Percentiles rank a stretch among this genome's conserved stretches.
Conservation (phyloP, 2,329 filamentous ascomycete genomes). For the Scedosporium aurantiacum region DNA sequence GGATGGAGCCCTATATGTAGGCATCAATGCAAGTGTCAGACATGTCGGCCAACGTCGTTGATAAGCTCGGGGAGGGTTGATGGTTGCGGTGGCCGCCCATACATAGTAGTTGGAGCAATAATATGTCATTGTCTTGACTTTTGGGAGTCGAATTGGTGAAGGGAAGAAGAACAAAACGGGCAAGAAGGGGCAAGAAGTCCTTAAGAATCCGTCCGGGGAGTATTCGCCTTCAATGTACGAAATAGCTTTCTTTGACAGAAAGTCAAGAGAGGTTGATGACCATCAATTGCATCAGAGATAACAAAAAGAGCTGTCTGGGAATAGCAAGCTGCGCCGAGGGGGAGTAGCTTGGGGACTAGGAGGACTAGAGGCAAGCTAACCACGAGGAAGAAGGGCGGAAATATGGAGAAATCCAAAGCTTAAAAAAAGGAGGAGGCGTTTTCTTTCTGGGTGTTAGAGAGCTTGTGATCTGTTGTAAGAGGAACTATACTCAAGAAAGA, state of each 20-base stretch:
- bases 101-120: conserved; percentile 29
- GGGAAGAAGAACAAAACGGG: too few species aligned
- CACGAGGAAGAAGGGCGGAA: neutral
- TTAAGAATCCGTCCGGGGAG: too few species aligned
- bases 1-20: conserved; percentile 19
- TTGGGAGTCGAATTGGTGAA: neutral
- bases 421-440: neutral
- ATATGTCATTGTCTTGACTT: conserved; percentile 16
- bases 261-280: neutral
- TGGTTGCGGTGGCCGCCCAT: conserved; percentile 5
- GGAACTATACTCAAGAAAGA: neutral
- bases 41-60: neutral
- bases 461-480: neutral
- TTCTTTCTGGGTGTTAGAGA: neutral
- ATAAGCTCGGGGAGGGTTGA: neutral
- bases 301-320: neutral
- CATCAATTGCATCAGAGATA: neutral
- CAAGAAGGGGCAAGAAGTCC: too few species aligned
- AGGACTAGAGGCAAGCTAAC: neutral
- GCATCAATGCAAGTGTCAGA: neutral
- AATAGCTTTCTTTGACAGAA: too few species aligned
- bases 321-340: neutral
- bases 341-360: neutral
- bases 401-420: neutral
- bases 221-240: too few species aligned